Percentiles rank a stretch among this genome's conserved stretches.
Evolutionary conservation across 768 basidiomycete species (phyloP).

Genomic region (Psilocybe tampanensis): DNA sequence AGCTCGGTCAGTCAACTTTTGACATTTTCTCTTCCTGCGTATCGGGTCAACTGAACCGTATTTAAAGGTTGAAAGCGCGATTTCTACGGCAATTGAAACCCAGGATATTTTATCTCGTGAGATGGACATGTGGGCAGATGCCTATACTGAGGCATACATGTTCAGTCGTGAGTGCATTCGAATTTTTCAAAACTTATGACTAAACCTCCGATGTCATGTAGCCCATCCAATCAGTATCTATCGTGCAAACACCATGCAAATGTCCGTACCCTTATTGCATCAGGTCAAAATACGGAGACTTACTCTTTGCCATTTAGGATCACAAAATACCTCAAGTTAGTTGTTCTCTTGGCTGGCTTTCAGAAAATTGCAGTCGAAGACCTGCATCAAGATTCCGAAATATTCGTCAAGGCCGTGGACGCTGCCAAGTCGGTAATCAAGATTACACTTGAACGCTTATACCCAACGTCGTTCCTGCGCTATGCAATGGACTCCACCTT

Average conservation of each 20-base stretch:
- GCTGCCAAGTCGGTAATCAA: slow-evolving; percentile 61
- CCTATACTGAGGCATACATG: slow-evolving; percentile 40
- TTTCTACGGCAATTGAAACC: slow-evolving; percentile 35
- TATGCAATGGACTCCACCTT: slow-evolving; percentile 58
- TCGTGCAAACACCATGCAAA: slow-evolving; percentile 44
- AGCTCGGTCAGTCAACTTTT: not conserved
- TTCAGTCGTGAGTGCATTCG: slow-evolving; percentile 32
- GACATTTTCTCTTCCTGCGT: not conserved
- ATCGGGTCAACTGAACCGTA: not conserved
- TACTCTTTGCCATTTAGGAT: slow-evolving; percentile 37
- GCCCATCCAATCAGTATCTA: slow-evolving; percentile 46
- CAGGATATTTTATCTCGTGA: slow-evolving; percentile 39
- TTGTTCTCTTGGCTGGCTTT: slow-evolving; percentile 58
- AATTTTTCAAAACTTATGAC: not conserved
- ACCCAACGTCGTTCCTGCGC: slow-evolving; percentile 55
- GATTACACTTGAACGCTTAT: slow-evolving; percentile 51
- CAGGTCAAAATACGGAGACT: not conserved
- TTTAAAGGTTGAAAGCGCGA: slow-evolving; percentile 35
- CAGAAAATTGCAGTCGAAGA: slow-evolving; percentile 45
- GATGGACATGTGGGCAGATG: slow-evolving; percentile 40
- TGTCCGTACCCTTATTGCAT: slow-evolving; percentile 29
- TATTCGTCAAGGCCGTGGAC: slow-evolving; percentile 50
- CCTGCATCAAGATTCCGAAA: slow-evolving; percentile 41
- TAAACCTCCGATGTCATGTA: slow-evolving; percentile 13
- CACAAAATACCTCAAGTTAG: slow-evolving; percentile 55